A percentile compares a stretch with the other conserved stretches of the same genome.
Evolutionary conservation across 2,329 filamentous ascomycete species (phyloP).

Genomic region (Aspergillus neotritici): DNA sequence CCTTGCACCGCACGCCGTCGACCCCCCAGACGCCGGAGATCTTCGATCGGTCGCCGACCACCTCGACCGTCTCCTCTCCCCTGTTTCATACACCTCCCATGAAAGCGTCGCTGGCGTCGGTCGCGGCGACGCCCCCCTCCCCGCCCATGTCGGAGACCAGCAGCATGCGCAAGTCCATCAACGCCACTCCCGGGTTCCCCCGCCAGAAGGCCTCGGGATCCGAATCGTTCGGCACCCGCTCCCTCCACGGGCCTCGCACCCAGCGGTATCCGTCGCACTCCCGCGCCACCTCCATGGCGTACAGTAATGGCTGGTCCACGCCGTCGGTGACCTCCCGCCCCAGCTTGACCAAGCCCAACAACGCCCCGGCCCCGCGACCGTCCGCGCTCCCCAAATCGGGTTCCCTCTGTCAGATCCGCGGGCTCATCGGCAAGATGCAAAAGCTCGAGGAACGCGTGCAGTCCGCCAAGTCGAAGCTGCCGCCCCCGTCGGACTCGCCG

Average conservation of each 20-base stretch:
- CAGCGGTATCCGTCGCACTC: conserved; percentile 43
- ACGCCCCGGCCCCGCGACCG: conserved; percentile 41
- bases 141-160: conserved; percentile 83
- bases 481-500: conserved; percentile 70
- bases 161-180: conserved; percentile 49
- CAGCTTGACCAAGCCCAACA: conserved; percentile 23
- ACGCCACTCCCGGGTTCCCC: conserved; percentile 47
- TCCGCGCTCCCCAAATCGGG: conserved; percentile 53
- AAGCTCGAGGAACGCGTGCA: conserved; percentile 91
- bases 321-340: conserved; percentile 40
- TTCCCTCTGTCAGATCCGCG: conserved; percentile 87
- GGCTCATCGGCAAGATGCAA: conserved; percentile 94
- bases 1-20: conserved; percentile 44
- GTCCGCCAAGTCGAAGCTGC: conserved; percentile 82
- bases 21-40: conserved; percentile 60
- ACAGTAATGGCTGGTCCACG: conserved; percentile 42
- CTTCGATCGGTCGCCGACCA: conserved; percentile 71
- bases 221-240: conserved; percentile 51
- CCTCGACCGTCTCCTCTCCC: conserved; percentile 81
- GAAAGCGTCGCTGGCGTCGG: conserved; percentile 59
- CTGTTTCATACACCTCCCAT: conserved; percentile 79
- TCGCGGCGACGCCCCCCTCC: conserved; percentile 78
- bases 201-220: conserved; percentile 42
- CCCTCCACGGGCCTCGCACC: conserved; percentile 40
- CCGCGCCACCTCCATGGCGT: conserved; percentile 56